A percentile compares a stretch with the other conserved stretches of the same genome.
phyloP scores from a whole-genome alignment of 257 asterid genomes.

The Rehmannia glutinosa region DNA sequence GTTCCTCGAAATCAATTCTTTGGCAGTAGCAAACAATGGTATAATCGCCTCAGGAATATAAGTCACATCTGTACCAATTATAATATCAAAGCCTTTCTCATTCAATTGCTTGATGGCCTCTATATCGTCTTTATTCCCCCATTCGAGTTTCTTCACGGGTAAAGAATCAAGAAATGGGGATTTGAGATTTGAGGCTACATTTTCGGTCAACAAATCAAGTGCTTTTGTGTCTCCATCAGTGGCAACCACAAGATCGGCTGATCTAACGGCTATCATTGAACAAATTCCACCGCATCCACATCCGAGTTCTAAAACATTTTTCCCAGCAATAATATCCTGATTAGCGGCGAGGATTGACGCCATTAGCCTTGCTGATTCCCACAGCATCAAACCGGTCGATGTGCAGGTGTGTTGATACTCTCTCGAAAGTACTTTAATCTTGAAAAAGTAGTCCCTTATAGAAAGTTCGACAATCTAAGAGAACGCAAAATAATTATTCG shows the following conservation, averaged over 20 bases:
- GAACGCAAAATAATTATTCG: background rate
- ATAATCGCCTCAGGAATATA: slow-evolving; percentile 55
- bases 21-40: slow-evolving; percentile 77
- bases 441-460: slow-evolving; percentile 47
- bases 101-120: slow-evolving; percentile 41
- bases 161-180: slow-evolving; percentile 32
- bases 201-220: slow-evolving; percentile 53
- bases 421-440: slow-evolving; percentile 65
- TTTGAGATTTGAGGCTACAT: slow-evolving; percentile 52
- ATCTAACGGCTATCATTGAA: slow-evolving; percentile 73
- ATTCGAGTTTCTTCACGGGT: slow-evolving; percentile 43
- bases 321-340: slow-evolving; percentile 49
- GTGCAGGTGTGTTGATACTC: slow-evolving; percentile 92
- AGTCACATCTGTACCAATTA: slow-evolving; percentile 86
- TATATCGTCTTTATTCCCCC: slow-evolving; percentile 72
- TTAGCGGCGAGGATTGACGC: slow-evolving; percentile 72
- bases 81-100: slow-evolving; percentile 62
- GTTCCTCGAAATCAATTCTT: slow-evolving; percentile 43
- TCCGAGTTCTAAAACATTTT: slow-evolving; percentile 81
- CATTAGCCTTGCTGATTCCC: slow-evolving; percentile 96
- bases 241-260: slow-evolving; percentile 72
- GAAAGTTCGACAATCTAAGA: slow-evolving; percentile 50
- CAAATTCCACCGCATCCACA: slow-evolving; percentile 84
- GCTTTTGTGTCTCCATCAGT: slow-evolving; percentile 88
- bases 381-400: slow-evolving; percentile 93